phyloP scores from a whole-genome alignment of 495 filamentous ascomycete genomes.

The Cercophora newfieldiana region DNA sequence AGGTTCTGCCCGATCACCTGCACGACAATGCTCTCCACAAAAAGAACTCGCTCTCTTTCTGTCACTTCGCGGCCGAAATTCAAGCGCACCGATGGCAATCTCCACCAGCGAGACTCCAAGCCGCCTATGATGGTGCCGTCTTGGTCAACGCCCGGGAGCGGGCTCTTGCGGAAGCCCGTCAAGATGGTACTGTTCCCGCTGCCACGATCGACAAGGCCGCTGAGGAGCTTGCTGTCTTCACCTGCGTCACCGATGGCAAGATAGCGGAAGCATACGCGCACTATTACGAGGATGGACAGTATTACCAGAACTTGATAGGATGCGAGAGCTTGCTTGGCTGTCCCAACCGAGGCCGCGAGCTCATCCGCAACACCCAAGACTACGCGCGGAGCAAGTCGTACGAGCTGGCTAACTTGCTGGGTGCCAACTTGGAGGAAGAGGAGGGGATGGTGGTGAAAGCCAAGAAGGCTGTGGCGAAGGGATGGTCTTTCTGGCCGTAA shows the following conservation, averaged over 20 bases:
- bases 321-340: constrained; percentile 7
- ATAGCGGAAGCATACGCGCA: neutral
- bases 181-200: neutral
- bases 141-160: constrained; percentile 11
- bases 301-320: constrained; percentile 9
- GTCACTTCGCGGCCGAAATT: constrained; percentile 13
- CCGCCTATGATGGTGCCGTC: constrained; percentile 13
- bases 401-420: constrained; percentile 7
- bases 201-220: constrained; percentile 6
- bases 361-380: constrained; percentile 14
- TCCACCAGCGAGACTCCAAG: constrained; percentile 8
- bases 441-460: neutral
- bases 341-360: constrained; percentile 14
- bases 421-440: constrained; percentile 3
- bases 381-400: constrained; percentile 11
- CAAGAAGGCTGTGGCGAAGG: neutral
- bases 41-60: constrained; percentile 7
- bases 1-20: constrained; percentile 7
- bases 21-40: constrained; percentile 9
- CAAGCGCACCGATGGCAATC: constrained; percentile 7
- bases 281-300: constrained; percentile 7
- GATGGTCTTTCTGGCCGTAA: neutral
- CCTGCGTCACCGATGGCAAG: constrained; percentile 12
- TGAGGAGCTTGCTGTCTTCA: constrained; percentile 7
- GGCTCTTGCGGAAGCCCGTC: constrained; percentile 10